Percentiles rank a stretch among this genome's conserved stretches.
These are phyloP conservation scores for Curvularia sp. DNA, from an alignment of 2,329 filamentous ascomycete genomes.

Conservation along the genomic window DNA sequence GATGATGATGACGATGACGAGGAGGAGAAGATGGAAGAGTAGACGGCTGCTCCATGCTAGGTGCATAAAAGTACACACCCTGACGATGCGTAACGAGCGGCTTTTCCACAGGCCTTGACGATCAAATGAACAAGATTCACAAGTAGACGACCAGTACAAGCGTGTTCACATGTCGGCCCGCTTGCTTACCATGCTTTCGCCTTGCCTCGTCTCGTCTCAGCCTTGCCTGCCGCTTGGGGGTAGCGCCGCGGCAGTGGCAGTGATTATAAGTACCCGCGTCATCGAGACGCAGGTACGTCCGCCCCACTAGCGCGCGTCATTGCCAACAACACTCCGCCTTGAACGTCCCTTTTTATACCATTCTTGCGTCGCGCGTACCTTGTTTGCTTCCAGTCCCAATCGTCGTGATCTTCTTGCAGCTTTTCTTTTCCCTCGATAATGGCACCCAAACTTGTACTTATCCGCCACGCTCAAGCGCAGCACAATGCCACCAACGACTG, in stretches of 20 bases:
- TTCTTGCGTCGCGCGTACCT: not conserved
- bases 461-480: conserved; percentile 55
- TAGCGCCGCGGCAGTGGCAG: not conserved
- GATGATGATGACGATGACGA: conserved; percentile 77
- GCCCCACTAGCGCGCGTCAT: conserved; percentile 27
- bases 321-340: conserved; percentile 3
- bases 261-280: conserved; percentile 15
- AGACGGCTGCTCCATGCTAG: conserved; percentile 37
- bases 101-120: conserved; percentile 26
- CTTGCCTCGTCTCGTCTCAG: not conserved
- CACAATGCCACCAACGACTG: conserved; percentile 54
- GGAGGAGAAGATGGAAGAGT: conserved; percentile 85
- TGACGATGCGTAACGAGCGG: conserved; percentile 34
- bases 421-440: conserved; percentile 28
- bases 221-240: conserved; percentile 7
- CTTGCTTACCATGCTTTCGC: conserved; percentile 2
- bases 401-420: not conserved
- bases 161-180: conserved; percentile 2
- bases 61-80: conserved; percentile 34
- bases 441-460: conserved; percentile 56
- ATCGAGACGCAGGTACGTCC: conserved; percentile 23
- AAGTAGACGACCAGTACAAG: conserved; percentile 9
- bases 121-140: conserved; percentile 19
- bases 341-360: conserved; percentile 6
- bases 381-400: not conserved